Evolutionary conservation across 495 filamentous ascomycete species (phyloP).

Genomic region (Penicillium waksmanii): DNA sequence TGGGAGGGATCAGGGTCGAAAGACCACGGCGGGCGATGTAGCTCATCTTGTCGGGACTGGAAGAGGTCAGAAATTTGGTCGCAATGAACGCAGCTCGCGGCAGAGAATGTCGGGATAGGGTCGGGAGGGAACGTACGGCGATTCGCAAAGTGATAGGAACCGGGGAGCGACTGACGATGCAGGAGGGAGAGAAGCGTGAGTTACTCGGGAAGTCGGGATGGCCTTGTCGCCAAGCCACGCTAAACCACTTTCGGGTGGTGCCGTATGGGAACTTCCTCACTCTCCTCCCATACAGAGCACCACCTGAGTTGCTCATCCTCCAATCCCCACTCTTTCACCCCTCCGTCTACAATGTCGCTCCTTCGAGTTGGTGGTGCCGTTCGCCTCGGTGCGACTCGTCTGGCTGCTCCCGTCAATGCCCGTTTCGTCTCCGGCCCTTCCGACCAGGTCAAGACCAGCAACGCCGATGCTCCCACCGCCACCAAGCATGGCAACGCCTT

Average conservation of each 20-base stretch:
- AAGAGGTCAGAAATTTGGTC: slow-evolving; percentile 34
- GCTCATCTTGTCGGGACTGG: slow-evolving; percentile 74
- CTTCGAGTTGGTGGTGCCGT: slow-evolving; percentile 46
- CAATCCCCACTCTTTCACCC: slow-evolving; percentile 23
- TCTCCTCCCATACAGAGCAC: slow-evolving; percentile 32
- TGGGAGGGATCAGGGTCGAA: slow-evolving; percentile 97
- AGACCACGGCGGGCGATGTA: slow-evolving; percentile 85
- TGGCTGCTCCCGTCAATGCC: slow-evolving; percentile 40
- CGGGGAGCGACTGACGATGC: slow-evolving; percentile 38
- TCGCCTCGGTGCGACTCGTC: slow-evolving; percentile 39
- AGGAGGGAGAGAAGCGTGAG: slow-evolving; percentile 39
- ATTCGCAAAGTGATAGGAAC: slow-evolving; percentile 41
- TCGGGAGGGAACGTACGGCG: slow-evolving; percentile 32
- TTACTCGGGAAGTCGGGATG: slow-evolving; percentile 49
- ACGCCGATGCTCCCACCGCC: slow-evolving; percentile 46
- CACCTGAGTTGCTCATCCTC: slow-evolving; percentile 23
- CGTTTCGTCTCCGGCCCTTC: slow-evolving; percentile 39
- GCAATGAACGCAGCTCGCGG: slow-evolving; percentile 11
- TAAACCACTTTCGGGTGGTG: slow-evolving; percentile 45
- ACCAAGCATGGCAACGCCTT: slow-evolving; percentile 45
- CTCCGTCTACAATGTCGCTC: slow-evolving; percentile 46
- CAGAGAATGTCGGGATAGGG: slow-evolving; percentile 8
- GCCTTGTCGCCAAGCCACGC: slow-evolving; percentile 36
- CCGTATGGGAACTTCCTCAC: slow-evolving; percentile 37
- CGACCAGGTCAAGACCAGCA: slow-evolving; percentile 41